phyloP scores from a whole-genome alignment of 73 alveolate species.

The Paramecium pentaurelia region DNA sequence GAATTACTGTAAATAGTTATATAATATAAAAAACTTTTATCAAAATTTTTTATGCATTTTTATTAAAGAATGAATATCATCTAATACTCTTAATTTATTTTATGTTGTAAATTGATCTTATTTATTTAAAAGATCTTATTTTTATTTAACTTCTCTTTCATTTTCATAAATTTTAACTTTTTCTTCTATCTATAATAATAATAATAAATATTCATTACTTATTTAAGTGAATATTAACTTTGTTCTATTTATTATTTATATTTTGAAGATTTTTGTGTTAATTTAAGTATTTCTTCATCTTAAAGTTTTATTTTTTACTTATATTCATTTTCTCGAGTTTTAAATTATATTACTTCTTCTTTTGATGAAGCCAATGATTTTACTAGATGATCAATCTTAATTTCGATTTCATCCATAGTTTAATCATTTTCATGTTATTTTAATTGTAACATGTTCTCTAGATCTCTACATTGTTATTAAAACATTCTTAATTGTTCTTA shows the following conservation, averaged over 20 bases:
- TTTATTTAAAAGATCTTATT: not conserved
- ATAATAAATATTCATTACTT: not conserved
- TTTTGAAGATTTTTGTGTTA: not conserved
- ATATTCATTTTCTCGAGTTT: not conserved
- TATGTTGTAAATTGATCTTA: not conserved
- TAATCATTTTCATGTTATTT: not conserved
- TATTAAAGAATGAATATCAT: conserved; percentile 22
- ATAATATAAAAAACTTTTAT: not conserved
- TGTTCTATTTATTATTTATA: not conserved
- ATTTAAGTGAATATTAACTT: not conserved
- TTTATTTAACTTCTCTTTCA: not conserved
- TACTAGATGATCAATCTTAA: conserved; percentile 23
- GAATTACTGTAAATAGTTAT: too few species aligned
- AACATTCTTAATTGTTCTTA: not conserved
- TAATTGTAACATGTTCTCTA: not conserved
- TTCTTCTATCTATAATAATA: not conserved
- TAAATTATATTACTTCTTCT: not conserved
- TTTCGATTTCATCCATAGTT: conserved; percentile 37
- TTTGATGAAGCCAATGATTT: not conserved
- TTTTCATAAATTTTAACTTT: not conserved
- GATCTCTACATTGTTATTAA: not conserved
- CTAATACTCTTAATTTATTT: conserved; percentile 38
- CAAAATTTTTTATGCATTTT: not conserved
- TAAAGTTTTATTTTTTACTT: not conserved
- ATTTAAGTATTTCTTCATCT: not conserved